Evolutionary conservation across 345 rosid species (phyloP).

Genomic region (Citrus reticulata): DNA sequence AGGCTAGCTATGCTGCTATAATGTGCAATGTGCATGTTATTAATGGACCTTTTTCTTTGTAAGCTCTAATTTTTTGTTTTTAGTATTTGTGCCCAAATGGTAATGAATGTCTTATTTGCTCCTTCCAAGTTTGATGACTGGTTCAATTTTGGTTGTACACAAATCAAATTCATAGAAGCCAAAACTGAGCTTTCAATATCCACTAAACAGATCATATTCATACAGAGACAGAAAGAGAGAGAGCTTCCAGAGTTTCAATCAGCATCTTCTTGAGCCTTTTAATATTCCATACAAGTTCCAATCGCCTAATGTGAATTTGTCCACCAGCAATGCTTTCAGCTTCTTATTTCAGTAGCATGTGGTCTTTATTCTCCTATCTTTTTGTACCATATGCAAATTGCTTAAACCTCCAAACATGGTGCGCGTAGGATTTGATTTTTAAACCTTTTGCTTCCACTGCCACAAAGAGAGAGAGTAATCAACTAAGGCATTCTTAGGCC

Average conservation of each 20-base stretch:
- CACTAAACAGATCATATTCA: neutral
- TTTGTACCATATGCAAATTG: no score
- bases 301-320: neutral
- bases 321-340: neutral
- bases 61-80: neutral
- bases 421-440: no score
- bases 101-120: neutral
- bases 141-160: neutral
- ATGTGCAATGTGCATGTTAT: neutral
- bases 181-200: neutral
- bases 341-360: neutral
- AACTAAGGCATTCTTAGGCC: no score
- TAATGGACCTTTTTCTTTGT: neutral
- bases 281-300: neutral
- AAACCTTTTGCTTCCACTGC: no score
- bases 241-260: neutral
- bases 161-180: no score
- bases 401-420: no score
- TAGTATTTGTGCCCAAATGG: neutral
- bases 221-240: no score
- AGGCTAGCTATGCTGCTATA: neutral
- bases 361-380: neutral
- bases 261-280: neutral
- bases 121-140: neutral
- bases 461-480: no score